Evolutionary conservation across 1,284 basidiomycete species (phyloP).

Genomic region (Microbotryum lychnidis-dioicae): DNA sequence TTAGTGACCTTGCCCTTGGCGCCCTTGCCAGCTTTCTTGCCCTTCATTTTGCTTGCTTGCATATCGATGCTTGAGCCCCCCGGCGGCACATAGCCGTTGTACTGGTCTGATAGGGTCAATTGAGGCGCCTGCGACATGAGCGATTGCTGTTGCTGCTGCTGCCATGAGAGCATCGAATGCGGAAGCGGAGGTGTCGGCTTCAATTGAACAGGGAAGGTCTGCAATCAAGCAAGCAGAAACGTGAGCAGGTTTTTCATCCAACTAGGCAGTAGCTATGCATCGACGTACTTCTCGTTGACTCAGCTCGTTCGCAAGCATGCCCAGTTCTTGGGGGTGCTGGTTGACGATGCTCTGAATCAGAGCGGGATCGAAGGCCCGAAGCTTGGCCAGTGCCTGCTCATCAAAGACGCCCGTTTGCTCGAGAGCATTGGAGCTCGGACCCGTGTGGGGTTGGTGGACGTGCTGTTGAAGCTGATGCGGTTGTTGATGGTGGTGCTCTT

Average conservation of each 20-base stretch:
- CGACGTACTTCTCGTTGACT: no score
- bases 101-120: neutral
- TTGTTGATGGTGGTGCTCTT: neutral
- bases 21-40: neutral
- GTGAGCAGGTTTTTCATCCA: no score
- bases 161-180: neutral
- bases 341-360: neutral
- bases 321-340: neutral
- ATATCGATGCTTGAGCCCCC: neutral
- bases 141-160: neutral
- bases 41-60: neutral
- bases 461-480: neutral
- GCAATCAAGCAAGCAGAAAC: no score
- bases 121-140: neutral
- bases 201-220: neutral
- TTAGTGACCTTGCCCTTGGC: neutral
- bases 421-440: neutral
- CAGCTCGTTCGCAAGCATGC: neutral
- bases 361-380: neutral
- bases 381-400: no score
- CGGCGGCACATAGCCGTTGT: constrained; percentile 1
- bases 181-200: constrained; percentile 12
- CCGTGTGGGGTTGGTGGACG: neutral
- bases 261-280: no score
- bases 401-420: neutral